Evolutionary conservation across 208 protist species (phyloP), one percentile per base, ranked within the genome.

Genomic region (Angomonas deanei): DNA sequence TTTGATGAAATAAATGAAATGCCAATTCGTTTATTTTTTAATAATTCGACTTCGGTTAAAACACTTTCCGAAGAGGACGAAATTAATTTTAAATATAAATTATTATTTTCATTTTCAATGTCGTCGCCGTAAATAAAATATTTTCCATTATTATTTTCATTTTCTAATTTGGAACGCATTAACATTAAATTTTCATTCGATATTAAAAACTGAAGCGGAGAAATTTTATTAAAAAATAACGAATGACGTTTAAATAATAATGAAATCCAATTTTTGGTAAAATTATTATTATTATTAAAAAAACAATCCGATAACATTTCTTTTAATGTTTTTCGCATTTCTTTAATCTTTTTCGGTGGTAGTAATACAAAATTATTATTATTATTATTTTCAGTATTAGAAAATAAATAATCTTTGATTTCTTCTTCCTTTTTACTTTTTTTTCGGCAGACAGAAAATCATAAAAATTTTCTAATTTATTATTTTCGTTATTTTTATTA

Each of bases 81-180:
- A 42, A 42, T 42, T 42, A 42, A 42, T 42, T 42, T 42, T 42
- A 42, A 42, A 42, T 42, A 42, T n/a, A 42, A n/a, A 42, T 42
- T 42, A 42, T 42, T 42, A n/a, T 42, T 15, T n/a, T 42, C 15
- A 42, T n/a, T 42, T 8, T n/a, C n/a, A n/a, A n/a, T n/a, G n/a
- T n/a, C n/a, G n/a, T n/a, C n/a, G n/a, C n/a, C n/a, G n/a, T n/a
- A n/a, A n/a, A n/a, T n/a, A n/a, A n/a, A n/a, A n/a, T n/a, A n/a
- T n/a, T n/a, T n/a, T n/a, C 15, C 36, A 42, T 42, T 42, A 42
- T 42, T 42, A 42, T 42, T 42, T n/a, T 42, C 15, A 42, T 42
- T 42, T n/a, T 42, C 15, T 15, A 42, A 42, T 42, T 42, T 42
- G 36, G 15, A 42, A 42, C 15, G 15, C 8, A 42, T 42, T 42